Base-by-base conservation (phyloP, 1,284 basidiomycete genomes). In the Cutaneotrichosporon cutaneum region DNA sequence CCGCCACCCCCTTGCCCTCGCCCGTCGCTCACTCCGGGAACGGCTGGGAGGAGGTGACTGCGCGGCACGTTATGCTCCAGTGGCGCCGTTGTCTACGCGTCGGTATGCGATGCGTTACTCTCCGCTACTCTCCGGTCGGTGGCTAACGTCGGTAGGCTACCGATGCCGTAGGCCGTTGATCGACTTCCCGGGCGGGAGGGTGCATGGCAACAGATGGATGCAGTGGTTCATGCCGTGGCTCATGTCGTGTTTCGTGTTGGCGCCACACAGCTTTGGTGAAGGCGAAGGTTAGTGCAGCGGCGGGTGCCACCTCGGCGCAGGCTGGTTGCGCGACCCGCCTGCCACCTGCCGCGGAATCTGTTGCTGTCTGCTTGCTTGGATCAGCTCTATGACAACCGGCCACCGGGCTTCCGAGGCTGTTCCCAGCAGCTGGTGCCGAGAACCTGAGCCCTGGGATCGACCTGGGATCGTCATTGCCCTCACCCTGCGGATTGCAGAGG, bases 121-220 rank as follows among this genome's bases (percentile, higher is more conserved):
- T 18, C 18, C 4, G 5, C 8, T 18, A 18, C 7, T n/a, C 18
- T 18, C 39, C 18, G 18, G 39, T 2, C 39, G 18, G 39, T 39
- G 36, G 33, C 33, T 9, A 13, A 16, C 18, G 39, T 42, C 18
- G 4, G 39, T 16, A 42, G 16, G 7, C 18, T n/a, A 16, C 14
- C 18, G 48, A 51, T 51, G 26, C 26, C 48, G 27, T n/a, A 21
- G 24, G 22, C 22, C 26, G 26, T 30, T 51, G 48, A 51, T 51
- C 48, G 48, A 32, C 48, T 14, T 51, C 48, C 48, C 48, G 48
- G 26, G 18, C 48, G 48, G 48, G 48, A 51, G 5, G 6, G 18
- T 32, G 26, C 48, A 51, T 51, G 48, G 48, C 48, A 51, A 51
- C 48, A 51, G 48, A 51, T 51, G 48, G 24, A 51, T 27, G 10